Conservation (phyloP, 305 asterid genomes). For the Ilex paraguariensis region DNA sequence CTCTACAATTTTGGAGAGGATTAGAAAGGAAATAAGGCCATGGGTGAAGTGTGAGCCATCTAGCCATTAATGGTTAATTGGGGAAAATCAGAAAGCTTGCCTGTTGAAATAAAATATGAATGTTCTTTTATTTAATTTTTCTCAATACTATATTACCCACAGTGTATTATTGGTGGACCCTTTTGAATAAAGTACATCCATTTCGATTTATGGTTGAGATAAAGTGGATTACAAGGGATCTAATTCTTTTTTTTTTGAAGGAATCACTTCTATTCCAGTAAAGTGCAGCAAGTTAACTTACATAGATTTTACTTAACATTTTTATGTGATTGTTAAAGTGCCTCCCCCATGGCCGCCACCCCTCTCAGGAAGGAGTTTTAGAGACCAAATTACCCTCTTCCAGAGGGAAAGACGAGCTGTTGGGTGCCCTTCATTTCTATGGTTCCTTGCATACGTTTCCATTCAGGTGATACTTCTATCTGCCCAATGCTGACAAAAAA, state of each 20-base stretch:
- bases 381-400: conserved; percentile 56
- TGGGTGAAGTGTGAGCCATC: no score
- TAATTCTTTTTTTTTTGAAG: not conserved
- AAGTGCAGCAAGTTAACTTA: not conserved
- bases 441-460: conserved; percentile 57
- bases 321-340: conserved; percentile 50
- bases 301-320: conserved; percentile 10
- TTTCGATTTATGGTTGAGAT: not conserved
- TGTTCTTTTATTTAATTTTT: no score
- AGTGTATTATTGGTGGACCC: not conserved
- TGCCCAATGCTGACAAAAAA: conserved; percentile 7
- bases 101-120: no score
- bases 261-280: not conserved
- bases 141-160: not conserved
- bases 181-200: not conserved
- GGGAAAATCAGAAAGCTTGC: no score
- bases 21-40: no score
- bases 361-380: conserved; percentile 60
- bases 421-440: conserved; percentile 75
- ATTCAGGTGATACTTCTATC: conserved; percentile 59
- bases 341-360: conserved; percentile 91
- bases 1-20: no score
- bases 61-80: no score
- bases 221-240: no score
- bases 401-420: conserved; percentile 63